phyloP scores from a whole-genome alignment of 2,329 filamentous ascomycete genomes.

The Xylaria sp. region DNA sequence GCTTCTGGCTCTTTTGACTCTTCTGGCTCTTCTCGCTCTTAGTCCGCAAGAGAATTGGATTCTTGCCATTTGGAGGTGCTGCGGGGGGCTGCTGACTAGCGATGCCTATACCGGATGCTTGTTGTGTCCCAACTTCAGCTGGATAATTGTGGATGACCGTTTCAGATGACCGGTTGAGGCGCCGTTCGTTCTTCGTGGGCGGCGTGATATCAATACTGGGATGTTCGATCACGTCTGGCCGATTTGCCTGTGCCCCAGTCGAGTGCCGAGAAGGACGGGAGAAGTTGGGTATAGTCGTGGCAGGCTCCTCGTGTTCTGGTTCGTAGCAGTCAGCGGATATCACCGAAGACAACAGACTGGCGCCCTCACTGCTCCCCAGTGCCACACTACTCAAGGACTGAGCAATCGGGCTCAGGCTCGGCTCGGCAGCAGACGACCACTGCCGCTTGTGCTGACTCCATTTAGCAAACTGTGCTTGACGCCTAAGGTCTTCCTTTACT shows the following conservation, averaged over 20 bases:
- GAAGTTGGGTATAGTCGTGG: constrained; percentile 21
- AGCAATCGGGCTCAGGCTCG: constrained; percentile 52
- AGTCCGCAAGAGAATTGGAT: constrained; percentile 10
- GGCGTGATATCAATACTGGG: constrained; percentile 17
- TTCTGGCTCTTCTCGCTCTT: constrained; percentile 25
- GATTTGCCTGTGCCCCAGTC: constrained; percentile 5
- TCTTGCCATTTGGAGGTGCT: constrained; percentile 3
- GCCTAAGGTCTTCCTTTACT: constrained; percentile 43
- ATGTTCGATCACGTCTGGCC: constrained; percentile 2
- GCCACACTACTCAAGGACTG: constrained; percentile 42
- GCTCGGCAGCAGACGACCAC: constrained; percentile 56
- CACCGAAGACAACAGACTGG: constrained; percentile 15
- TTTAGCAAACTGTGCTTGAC: constrained; percentile 39
- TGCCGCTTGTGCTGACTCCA: constrained; percentile 51
- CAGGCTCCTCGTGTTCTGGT: constrained; percentile 15
- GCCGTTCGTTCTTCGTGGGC: constrained; percentile 5
- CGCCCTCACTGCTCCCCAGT: constrained; percentile 25
- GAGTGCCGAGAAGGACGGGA: constrained; percentile 25
- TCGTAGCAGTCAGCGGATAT: constrained; percentile 18
- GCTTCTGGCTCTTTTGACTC: constrained; percentile 21
- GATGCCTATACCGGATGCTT: constrained; percentile 2
- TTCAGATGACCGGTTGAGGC: constrained; percentile 28
- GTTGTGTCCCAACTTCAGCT: constrained; percentile 9
- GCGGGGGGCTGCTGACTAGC: constrained; percentile 12
- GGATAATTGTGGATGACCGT: constrained; percentile 33